Base-by-base conservation (phyloP, 305 asterid genomes). In the Withania somnifera region DNA sequence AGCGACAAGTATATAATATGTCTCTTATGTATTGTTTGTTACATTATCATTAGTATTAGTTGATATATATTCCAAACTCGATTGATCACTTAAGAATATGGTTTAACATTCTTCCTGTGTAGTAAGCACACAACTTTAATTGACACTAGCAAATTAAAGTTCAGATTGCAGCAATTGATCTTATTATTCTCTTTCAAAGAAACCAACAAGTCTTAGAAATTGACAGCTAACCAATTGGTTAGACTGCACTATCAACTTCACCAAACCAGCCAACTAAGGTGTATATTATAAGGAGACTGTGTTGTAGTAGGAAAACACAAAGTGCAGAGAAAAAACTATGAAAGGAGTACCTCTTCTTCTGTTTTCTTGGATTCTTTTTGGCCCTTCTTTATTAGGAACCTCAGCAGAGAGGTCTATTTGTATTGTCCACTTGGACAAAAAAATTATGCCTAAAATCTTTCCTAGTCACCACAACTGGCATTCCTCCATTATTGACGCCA, bases 351-450 rank as follows among this genome's bases (percentile, higher is more conserved):
- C 58, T 45, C 4, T 7, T 14, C 15, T 45, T 15, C 0, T 45
- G 79, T 71, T 45, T 45, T 45, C 58, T 14, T 71, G 58, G 58
- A 22, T 4, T 71, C 24, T 71, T 45, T 71, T 71, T 24, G 7
- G 20, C 0, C 36, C 13, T 22, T 24, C 24, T 71, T 45, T 71
- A 0, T 22, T 69, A 22, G 56, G 78, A 78, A 78, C 61, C 11
- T 79, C 83, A 28, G 84, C 86, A 15, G n/a, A 86, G 66, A 82
- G 86, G 78, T 82, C 84, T 4, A 77, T 82, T 10, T 88, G 84
- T 32, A 86, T 88, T 60, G 85, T 89, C 78, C 91, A 84, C 15
- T 88, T 89, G 91, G 91, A 89, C 83, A 86, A 88, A 19, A 73
- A 88, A 58, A 69, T 75, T 81, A 89, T 88, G 91, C 92, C 92